Percentiles rank a stretch among this genome's conserved stretches.
Evolutionary conservation across 805 yeast genomes (phyloP).

Genomic region (Scheffersomyces coipomensis): DNA sequence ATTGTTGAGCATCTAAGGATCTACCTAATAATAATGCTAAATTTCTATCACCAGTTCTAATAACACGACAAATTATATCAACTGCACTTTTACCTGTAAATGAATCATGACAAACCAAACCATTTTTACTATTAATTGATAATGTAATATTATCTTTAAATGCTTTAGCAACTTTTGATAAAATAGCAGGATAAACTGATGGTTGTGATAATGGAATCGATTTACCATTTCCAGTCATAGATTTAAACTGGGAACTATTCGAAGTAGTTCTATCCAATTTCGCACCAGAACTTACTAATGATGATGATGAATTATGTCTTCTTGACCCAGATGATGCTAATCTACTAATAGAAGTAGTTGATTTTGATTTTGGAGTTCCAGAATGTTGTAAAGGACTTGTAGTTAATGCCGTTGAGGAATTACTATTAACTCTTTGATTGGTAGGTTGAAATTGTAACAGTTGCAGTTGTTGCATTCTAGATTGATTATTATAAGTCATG

Average conservation of each 20-base stretch:
- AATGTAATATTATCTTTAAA: constrained; percentile 69
- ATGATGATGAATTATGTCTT: constrained; percentile 33
- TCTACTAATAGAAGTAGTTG: constrained; percentile 41
- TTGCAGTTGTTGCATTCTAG: constrained; percentile 2
- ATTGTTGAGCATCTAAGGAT: constrained; percentile 89
- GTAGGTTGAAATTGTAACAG: neutral
- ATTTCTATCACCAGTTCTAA: constrained; percentile 87
- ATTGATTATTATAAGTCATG: constrained; percentile 3
- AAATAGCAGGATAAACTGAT: constrained; percentile 81
- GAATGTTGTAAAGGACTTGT: constrained; percentile 25
- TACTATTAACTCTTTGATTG: constrained; percentile 13
- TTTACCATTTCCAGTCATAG: neutral
- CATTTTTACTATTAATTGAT: constrained; percentile 84
- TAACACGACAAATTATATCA: constrained; percentile 80
- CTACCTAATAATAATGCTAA: constrained; percentile 87
- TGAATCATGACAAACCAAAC: constrained; percentile 86
- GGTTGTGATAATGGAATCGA: constrained; percentile 37
- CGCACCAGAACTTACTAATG: constrained; percentile 18
- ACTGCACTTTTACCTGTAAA: constrained; percentile 95
- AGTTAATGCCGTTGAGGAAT: constrained; percentile 12
- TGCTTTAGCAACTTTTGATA: constrained; percentile 79
- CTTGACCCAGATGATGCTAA: constrained; percentile 42
- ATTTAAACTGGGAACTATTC: constrained; percentile 17
- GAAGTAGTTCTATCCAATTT: constrained; percentile 30
- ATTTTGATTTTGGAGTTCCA: constrained; percentile 38